Evolutionary conservation across 805 yeast species (phyloP), one percentile per base, ranked within the genome.

Genomic region (Candida coleopterorum): DNA sequence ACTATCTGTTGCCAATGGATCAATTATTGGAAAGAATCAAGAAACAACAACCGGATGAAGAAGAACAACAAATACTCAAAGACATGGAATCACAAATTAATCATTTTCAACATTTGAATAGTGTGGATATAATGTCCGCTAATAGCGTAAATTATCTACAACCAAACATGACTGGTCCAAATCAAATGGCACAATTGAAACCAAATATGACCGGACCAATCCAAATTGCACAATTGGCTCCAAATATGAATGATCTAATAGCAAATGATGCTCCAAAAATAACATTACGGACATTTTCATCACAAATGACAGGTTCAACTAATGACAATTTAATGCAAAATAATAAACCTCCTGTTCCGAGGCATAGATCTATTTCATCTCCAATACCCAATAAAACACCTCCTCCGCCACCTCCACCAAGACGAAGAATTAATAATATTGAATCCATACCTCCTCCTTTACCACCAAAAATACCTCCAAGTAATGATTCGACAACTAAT

Each of bases 51-150:
- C 55, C 50, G 32, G 75, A 73, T 16, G 79, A 74, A 29, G 82
- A 81, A 43, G 94, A 84, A 42, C 80, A 75, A 44, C 83, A 81
- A 46, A 83, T 79, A 30, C 64, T 83, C 22, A 75, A 75, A 42
- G 89, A 81, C 45, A 81, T 83, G 79, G 83, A 78, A 47, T 81
- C 83, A 9, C 81, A 83, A 10, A 74, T 82, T 38, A 78, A 78
- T 43, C 60, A 79, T 52, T 87, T 87, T 59, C 81, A 77, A 35
- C 80, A 84, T 50, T 81, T 87, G 38, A 75, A 79, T 44, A 52
- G 65, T 20, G 86, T 85, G 25, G 96, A 87, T 53, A 78, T 85
- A 37, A 88, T 81, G 3, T 74, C 84, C 30, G 72, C 79, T 12
- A 79, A 73, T 47, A 89, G 90, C n/a, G 72, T 74, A 1, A 25